phyloP scores from a whole-genome alignment of 1,284 basidiomycete genomes.

The Athelia sp. region DNA sequence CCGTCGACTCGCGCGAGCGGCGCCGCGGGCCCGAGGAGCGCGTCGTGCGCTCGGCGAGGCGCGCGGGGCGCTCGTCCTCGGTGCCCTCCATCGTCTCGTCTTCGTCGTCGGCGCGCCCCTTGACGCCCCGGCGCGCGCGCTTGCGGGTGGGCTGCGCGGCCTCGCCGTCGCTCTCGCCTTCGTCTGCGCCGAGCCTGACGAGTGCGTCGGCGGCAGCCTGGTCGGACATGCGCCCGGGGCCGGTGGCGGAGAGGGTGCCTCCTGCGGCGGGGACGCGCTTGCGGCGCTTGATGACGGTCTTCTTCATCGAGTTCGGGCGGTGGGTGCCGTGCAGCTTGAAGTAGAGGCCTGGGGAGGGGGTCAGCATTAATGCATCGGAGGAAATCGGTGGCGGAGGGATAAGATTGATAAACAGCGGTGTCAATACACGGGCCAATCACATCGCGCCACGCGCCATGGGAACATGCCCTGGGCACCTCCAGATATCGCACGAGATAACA shows the following conservation, averaged over 20 bases:
- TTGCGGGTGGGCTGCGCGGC: slow-evolving; percentile 52
- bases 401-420: slow-evolving; percentile 6
- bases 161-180: slow-evolving; percentile 57
- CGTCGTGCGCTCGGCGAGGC: slow-evolving; percentile 7
- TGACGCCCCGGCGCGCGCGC: slow-evolving; percentile 39
- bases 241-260: slow-evolving; percentile 30
- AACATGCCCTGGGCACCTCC: too few species aligned
- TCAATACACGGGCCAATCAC: too few species aligned
- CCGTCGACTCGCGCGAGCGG: slow-evolving; percentile 18
- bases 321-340: slow-evolving; percentile 98
- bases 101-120: slow-evolving; percentile 46
- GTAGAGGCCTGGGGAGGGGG: slow-evolving; percentile 74
- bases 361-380: neutral
- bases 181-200: slow-evolving; percentile 48
- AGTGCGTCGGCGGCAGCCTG: slow-evolving; percentile 81
- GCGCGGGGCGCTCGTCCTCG: slow-evolving; percentile 27
- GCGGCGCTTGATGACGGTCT: slow-evolving; percentile 96
- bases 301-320: slow-evolving; percentile 97
- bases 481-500: too few species aligned
- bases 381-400: slow-evolving; percentile 5
- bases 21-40: neutral
- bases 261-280: slow-evolving; percentile 87
- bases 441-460: too few species aligned
- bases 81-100: slow-evolving; percentile 36
- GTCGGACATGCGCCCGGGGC: slow-evolving; percentile 68